These are phyloP conservation scores for Amanita jacksonii DNA, from an alignment of 768 basidiomycete species.

Conservation along the genomic window DNA sequence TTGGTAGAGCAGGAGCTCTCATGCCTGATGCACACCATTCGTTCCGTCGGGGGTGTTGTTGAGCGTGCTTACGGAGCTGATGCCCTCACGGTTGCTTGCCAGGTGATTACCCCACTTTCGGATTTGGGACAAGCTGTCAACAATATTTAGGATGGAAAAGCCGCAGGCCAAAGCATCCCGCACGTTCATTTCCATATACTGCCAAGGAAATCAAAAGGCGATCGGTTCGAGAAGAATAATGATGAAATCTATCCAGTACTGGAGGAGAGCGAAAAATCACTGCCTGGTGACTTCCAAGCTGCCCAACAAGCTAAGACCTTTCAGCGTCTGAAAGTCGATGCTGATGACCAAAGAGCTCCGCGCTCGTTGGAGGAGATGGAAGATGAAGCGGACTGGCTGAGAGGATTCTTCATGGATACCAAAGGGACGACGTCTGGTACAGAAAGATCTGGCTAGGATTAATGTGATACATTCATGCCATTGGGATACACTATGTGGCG, in stretches of 20 bases:
- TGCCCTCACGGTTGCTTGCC: slow-evolving; percentile 80
- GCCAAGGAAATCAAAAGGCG: slow-evolving; percentile 66
- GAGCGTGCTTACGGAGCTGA: slow-evolving; percentile 79
- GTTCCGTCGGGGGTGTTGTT: slow-evolving; percentile 68
- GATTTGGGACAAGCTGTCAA: not conserved
- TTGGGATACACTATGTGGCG: slow-evolving; percentile 3
- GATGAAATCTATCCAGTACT: slow-evolving; percentile 77
- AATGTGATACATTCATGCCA: not conserved
- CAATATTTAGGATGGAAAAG: slow-evolving; percentile 65
- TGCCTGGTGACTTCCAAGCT: slow-evolving; percentile 31
- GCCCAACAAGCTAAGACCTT: slow-evolving; percentile 16
- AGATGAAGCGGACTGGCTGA: slow-evolving; percentile 64
- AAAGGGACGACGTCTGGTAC: not conserved
- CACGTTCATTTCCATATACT: slow-evolving; percentile 97
- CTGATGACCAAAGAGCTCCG: slow-evolving; percentile 57
- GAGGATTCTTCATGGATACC: slow-evolving; percentile 36
- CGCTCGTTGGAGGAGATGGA: slow-evolving; percentile 71
- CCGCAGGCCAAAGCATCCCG: slow-evolving; percentile 71
- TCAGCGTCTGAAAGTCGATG: slow-evolving; percentile 47
- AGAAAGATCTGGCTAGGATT: not conserved
- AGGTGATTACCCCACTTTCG: slow-evolving; percentile 36
- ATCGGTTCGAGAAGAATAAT: slow-evolving; percentile 51
- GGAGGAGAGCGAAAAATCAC: slow-evolving; percentile 49
- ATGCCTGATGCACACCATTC: slow-evolving; percentile 74
- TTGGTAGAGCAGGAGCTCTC: slow-evolving; percentile 52